These are phyloP conservation scores for Claviceps sp. DNA, from an alignment of 2,329 filamentous ascomycete genomes.

Conservation along the genomic window DNA sequence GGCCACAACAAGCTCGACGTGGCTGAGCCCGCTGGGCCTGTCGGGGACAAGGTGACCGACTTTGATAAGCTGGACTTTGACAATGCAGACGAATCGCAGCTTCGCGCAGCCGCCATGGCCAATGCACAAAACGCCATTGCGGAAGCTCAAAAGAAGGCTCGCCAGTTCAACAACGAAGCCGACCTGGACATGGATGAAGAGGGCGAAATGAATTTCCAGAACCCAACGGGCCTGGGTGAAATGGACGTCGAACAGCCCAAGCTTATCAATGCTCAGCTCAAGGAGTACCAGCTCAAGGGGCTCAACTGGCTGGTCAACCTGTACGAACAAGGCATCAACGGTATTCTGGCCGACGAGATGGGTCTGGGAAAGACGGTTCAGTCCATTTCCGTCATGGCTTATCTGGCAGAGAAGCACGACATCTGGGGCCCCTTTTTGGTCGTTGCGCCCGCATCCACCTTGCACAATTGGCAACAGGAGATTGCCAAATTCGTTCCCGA, in stretches of 20 bases:
- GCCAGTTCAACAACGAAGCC: constrained; percentile 75
- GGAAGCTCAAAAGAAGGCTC: constrained; percentile 83
- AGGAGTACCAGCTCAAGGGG: constrained; percentile 98
- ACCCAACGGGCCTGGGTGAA: constrained; percentile 86
- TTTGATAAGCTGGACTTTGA: constrained; percentile 95
- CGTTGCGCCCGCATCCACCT: constrained; percentile 85
- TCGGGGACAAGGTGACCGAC: constrained; percentile 66
- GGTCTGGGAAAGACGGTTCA: constrained; percentile 98
- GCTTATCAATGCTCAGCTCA: constrained; percentile 83
- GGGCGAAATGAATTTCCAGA: constrained; percentile 99
- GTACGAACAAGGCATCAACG: constrained; percentile 99
- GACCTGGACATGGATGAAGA: constrained; percentile 61
- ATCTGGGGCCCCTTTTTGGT: constrained; percentile 98
- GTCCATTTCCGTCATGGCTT: constrained; percentile 98
- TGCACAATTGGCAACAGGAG: constrained; percentile 99
- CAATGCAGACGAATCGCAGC: constrained; percentile 73
- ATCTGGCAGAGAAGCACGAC: constrained; percentile 91
- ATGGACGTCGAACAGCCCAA: constrained; percentile 91
- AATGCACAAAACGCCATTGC: constrained; percentile 95
- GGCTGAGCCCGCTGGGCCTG: constrained; percentile 37
- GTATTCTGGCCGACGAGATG: constrained; percentile 98
- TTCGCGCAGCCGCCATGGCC: constrained; percentile 76
- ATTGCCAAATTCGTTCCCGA: constrained; percentile 89
- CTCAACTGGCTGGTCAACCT: constrained; percentile 98
- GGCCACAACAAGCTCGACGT: constrained; percentile 33